Evolutionary conservation across 768 basidiomycete species (phyloP).

Genomic region (Leccinum rimulosum): DNA sequence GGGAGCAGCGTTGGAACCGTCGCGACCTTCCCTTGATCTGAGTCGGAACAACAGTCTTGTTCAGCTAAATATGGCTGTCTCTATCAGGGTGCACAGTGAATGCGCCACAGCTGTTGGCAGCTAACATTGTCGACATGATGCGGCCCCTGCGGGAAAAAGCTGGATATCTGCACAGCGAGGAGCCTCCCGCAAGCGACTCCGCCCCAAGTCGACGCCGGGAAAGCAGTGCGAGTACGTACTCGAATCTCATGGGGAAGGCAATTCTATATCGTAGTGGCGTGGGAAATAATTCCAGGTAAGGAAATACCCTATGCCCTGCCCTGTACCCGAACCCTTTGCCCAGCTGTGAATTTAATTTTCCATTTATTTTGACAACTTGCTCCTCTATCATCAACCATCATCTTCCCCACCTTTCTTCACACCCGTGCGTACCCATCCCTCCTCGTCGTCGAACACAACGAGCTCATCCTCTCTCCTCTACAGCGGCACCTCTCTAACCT

Average conservation of each 20-base stretch:
- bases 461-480: conserved; percentile 33
- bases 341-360: conserved; percentile 65
- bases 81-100: background rate
- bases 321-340: conserved; percentile 69
- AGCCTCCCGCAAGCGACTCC: background rate
- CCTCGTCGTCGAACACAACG: conserved; percentile 32
- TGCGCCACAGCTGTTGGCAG: background rate
- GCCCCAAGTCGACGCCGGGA: background rate
- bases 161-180: background rate
- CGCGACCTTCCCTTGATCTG: conserved; percentile 2
- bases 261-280: conserved; percentile 26
- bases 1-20: conserved; percentile 1
- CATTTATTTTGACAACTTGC: conserved; percentile 47
- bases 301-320: conserved; percentile 37
- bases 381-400: conserved; percentile 47
- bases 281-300: conserved; percentile 9
- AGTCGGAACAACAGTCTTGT: conserved; percentile 3
- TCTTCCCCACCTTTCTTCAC: conserved; percentile 37
- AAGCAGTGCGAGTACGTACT: background rate
- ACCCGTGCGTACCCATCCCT: conserved; percentile 40
- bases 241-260: conserved; percentile 1
- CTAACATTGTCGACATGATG: background rate
- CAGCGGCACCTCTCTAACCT: conserved; percentile 16
- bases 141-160: background rate
- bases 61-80: conserved; percentile 10